phyloP scores from a whole-genome alignment of 257 asterid genomes.

The Gentiana macrophylla region DNA sequence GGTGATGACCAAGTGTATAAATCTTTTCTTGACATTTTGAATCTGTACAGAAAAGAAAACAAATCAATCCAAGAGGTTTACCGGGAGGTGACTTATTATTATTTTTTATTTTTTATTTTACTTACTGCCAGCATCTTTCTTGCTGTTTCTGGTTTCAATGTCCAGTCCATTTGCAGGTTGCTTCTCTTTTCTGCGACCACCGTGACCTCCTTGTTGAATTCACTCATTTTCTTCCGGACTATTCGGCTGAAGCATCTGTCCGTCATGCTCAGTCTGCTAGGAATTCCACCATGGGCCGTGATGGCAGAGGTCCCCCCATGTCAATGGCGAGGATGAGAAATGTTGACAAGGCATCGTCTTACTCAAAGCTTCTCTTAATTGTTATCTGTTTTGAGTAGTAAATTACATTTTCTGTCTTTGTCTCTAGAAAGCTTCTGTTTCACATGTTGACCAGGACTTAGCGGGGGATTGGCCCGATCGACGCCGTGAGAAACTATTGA shows the following conservation, averaged over 20 bases:
- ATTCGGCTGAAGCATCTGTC: slow-evolving; percentile 45
- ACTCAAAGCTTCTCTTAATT: slow-evolving; percentile 9
- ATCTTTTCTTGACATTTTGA: slow-evolving; percentile 86
- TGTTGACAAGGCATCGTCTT: slow-evolving; percentile 51
- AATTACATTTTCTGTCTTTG: slow-evolving; percentile 16
- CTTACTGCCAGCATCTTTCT: slow-evolving; percentile 10
- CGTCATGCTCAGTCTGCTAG: slow-evolving; percentile 38
- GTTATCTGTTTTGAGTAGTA: slow-evolving; percentile 11
- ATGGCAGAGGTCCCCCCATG: slow-evolving; percentile 52
- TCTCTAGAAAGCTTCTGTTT: slow-evolving; percentile 45
- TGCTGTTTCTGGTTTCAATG: neutral
- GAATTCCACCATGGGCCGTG: slow-evolving; percentile 33
- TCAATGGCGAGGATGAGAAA: slow-evolving; percentile 28
- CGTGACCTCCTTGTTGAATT: slow-evolving; percentile 90
- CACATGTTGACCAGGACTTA: slow-evolving; percentile 33
- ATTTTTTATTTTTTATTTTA: slow-evolving; percentile 1
- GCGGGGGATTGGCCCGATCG: slow-evolving; percentile 31
- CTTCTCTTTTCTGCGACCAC: slow-evolving; percentile 70
- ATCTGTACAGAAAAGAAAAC: slow-evolving; percentile 64
- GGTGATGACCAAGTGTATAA: slow-evolving; percentile 78
- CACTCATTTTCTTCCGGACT: slow-evolving; percentile 80
- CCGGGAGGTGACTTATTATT: slow-evolving; percentile 47
- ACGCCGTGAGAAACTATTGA: slow-evolving; percentile 18
- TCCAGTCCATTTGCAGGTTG: slow-evolving; percentile 49
- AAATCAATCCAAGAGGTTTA: slow-evolving; percentile 69